Percentiles rank a stretch among this genome's conserved stretches.
These are phyloP conservation scores for Colletotrichum tofieldiae DNA, from an alignment of 2,329 filamentous ascomycete genomes.

Conservation along the genomic window DNA sequence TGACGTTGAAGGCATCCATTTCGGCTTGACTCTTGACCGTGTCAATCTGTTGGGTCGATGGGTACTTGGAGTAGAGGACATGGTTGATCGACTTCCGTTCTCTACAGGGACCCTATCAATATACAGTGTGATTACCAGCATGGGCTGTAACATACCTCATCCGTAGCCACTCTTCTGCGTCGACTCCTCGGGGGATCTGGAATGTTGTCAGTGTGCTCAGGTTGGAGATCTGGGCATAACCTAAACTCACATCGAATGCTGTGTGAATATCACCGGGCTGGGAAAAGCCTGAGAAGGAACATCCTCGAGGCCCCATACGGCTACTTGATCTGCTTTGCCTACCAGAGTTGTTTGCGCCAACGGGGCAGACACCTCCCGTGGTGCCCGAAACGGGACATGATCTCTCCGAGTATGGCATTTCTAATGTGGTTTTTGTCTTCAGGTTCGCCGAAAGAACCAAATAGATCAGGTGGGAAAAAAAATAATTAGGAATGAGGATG, in stretches of 20 bases:
- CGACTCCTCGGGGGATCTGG: constrained; percentile 62
- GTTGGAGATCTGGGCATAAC: not conserved
- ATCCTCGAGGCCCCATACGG: constrained; percentile 51
- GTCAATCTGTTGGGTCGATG: constrained; percentile 57
- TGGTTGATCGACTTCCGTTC: constrained; percentile 65
- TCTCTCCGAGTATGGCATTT: constrained; percentile 48
- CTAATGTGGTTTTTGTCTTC: constrained; percentile 11
- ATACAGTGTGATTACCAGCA: constrained; percentile 17
- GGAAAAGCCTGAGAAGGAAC: constrained; percentile 52
- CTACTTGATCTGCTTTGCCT: constrained; percentile 36
- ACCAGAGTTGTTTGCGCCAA: constrained; percentile 37
- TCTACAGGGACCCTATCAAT: constrained; percentile 45
- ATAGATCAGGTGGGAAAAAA: not conserved
- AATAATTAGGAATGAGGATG: constrained; percentile 11
- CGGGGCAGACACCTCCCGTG: constrained; percentile 46
- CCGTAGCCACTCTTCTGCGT: constrained; percentile 62
- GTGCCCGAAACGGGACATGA: constrained; percentile 53
- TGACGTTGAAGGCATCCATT: constrained; percentile 63
- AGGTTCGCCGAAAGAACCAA: not conserved
- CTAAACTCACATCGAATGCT: constrained; percentile 54
- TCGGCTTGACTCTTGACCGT: constrained; percentile 54
- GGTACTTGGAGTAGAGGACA: constrained; percentile 61
- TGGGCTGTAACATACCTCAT: constrained; percentile 53
- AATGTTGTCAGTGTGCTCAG: constrained; percentile 14
- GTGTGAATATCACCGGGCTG: constrained; percentile 50